Percentiles rank a stretch among this genome's conserved stretches.
phyloP scores from a whole-genome alignment of 768 basidiomycete genomes.

The Mycena belliarum region DNA sequence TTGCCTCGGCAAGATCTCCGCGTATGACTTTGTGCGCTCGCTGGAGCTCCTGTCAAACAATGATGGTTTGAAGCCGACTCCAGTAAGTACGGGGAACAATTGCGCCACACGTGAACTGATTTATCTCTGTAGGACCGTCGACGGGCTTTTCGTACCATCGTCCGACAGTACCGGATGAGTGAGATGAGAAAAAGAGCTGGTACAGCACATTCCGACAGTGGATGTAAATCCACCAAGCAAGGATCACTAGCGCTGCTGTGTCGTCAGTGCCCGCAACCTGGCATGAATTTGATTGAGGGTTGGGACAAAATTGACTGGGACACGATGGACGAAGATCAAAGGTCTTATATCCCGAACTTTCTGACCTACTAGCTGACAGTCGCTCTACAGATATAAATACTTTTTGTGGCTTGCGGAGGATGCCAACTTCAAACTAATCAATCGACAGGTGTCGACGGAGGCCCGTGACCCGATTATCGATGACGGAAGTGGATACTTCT shows the following conservation, averaged over 20 bases:
- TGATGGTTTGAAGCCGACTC: neutral
- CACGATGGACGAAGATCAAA: neutral
- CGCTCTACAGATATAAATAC: neutral
- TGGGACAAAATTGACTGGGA: slow-evolving; percentile 7
- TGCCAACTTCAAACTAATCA: neutral
- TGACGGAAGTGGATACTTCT: neutral
- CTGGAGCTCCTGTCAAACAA: neutral
- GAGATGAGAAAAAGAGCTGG: slow-evolving; percentile 9
- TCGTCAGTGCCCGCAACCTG: slow-evolving; percentile 1
- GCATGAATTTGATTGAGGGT: neutral
- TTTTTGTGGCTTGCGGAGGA: neutral
- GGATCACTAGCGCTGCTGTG: slow-evolving; percentile 9
- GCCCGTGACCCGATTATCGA: neutral
- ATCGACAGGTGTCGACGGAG: neutral
- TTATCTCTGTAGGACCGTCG: neutral
- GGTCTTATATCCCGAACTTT: neutral
- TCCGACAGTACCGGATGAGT: neutral
- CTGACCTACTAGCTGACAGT: neutral
- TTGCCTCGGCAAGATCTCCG: neutral
- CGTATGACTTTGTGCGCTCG: neutral
- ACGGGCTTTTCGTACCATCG: neutral
- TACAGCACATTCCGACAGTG: neutral
- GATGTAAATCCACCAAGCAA: neutral
- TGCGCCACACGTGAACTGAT: no score
- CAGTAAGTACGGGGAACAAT: neutral